A percentile compares a stretch with the other conserved stretches of the same genome.
Evolutionary conservation across 768 basidiomycete species (phyloP).

Genomic region (Mycena galopus): DNA sequence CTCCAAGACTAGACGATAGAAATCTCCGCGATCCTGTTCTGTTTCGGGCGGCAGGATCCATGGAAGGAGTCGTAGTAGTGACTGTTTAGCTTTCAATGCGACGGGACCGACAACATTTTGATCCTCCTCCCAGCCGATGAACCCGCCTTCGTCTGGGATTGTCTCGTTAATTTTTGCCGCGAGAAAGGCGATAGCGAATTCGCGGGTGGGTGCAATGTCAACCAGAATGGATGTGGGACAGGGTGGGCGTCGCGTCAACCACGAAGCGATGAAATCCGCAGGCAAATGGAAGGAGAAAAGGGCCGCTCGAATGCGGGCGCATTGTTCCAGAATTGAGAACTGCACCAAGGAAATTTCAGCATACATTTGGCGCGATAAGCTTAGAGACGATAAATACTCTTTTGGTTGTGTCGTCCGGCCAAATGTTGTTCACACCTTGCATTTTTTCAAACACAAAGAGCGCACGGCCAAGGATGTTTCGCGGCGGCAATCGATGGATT

Average conservation of each 20-base stretch:
- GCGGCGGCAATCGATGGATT: not conserved
- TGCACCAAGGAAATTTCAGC: not conserved
- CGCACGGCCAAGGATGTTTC: slow-evolving; percentile 17
- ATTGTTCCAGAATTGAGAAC: slow-evolving; percentile 13
- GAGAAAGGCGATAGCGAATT: slow-evolving; percentile 19
- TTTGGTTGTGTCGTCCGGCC: slow-evolving; percentile 15
- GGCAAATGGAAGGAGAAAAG: slow-evolving; percentile 22
- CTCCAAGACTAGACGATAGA: slow-evolving; percentile 31
- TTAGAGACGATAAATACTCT: not conserved
- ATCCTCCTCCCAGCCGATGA: slow-evolving; percentile 9
- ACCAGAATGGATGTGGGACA: not conserved
- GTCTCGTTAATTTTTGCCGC: slow-evolving; percentile 18
- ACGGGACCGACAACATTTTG: slow-evolving; percentile 10
- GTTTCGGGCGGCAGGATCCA: slow-evolving; percentile 15
- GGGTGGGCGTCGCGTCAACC: slow-evolving; percentile 16
- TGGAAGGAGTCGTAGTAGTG: slow-evolving; percentile 15
- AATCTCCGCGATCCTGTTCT: not conserved
- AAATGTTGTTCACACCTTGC: slow-evolving; percentile 23
- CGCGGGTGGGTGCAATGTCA: slow-evolving; percentile 22
- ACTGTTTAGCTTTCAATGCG: slow-evolving; percentile 8
- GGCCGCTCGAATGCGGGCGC: slow-evolving; percentile 23
- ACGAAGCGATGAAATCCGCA: slow-evolving; percentile 9
- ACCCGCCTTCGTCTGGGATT: slow-evolving; percentile 12
- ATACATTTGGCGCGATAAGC: not conserved
- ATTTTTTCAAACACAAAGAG: slow-evolving; percentile 26